Base-by-base conservation (phyloP, 2,329 filamentous ascomycete species). In the Gliomastix tumulicola region DNA sequence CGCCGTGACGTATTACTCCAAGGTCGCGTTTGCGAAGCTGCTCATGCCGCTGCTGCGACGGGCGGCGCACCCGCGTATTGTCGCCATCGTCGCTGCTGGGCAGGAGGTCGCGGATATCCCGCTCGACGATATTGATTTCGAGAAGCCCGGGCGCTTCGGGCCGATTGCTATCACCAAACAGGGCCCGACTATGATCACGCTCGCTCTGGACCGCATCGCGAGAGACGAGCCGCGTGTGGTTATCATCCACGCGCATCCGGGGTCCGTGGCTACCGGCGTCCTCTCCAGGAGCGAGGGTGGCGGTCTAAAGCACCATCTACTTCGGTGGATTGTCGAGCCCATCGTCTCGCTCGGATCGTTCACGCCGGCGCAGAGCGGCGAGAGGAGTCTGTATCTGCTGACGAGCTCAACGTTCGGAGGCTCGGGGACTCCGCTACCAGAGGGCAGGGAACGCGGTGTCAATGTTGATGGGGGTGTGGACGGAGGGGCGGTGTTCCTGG, bases 161-260 rank as follows among this genome's bases (percentile, higher is more conserved):
- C 16, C 21, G 4, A 30, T 12, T 16, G 21, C 15, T 11, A n/a
- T 19, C n/a, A n/a, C 32, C 20, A n/a, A 12, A 7, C n/a, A 9
- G 13, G 11, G 11, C 9, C 11, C 20, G 7, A 21, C 9, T 19
- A 19, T 15, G 12, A 17, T 21, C 10, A 34, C 32, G 6, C 13
- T 34, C 21, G 23, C 21, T 11, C 17, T 15, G 19, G 10, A 20
- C 7, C 21, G 7, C 22, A 21, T 34, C 19, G 21, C 28, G 22
- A 28, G 25, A 28, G 35, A 20, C 12, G 32, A 34, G n/a, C 18
- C 18, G 12, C 25, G 19, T 7, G 15, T 38, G 13, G 31, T 28
- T 9, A 27, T 38, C n/a, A n/a, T 38, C n/a, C 36, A 38, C 18
- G 20, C 30, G 16, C 23, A 37, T 34, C 27, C 38, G 12, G 30